A percentile compares a stretch with the other conserved stretches of the same genome.
phyloP scores from a whole-genome alignment of 768 basidiomycete genomes.

The Lepiota venenata region DNA sequence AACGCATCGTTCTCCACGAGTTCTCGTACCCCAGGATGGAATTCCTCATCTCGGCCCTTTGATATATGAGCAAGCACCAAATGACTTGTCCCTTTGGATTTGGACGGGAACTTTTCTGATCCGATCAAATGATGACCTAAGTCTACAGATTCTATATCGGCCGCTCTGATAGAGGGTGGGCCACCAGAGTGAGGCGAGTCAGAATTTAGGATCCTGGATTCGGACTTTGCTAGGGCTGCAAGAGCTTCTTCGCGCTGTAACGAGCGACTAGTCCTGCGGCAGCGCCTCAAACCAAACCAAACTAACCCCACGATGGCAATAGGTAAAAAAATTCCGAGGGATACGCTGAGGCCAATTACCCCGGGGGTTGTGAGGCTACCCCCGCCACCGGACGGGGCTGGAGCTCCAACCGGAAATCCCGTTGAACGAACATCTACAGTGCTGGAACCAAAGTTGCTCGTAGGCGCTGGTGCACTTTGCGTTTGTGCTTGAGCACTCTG shows the following conservation, averaged over 20 bases:
- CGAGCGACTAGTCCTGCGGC: neutral
- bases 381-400: no score
- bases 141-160: no score
- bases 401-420: no score
- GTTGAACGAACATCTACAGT: no score
- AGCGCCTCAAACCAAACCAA: neutral
- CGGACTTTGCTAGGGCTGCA: no score
- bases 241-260: neutral
- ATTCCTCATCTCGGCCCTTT: neutral
- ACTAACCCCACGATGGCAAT: neutral
- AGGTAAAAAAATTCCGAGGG: neutral
- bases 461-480: no score
- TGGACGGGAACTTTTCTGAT: neutral
- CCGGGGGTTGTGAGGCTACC: neutral
- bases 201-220: no score
- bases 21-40: neutral
- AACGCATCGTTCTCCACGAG: neutral
- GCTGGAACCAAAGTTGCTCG: no score
- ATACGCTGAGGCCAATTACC: neutral
- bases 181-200: no score
- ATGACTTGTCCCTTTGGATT: no score
- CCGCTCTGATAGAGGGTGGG: neutral
- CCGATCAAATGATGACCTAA: neutral
- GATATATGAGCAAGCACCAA: neutral
- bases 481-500: no score